A percentile compares a stretch with the other conserved stretches of the same genome.
Evolutionary conservation across 139 green algal species (phyloP).

Genomic region (Mychonastes homosphaera): DNA sequence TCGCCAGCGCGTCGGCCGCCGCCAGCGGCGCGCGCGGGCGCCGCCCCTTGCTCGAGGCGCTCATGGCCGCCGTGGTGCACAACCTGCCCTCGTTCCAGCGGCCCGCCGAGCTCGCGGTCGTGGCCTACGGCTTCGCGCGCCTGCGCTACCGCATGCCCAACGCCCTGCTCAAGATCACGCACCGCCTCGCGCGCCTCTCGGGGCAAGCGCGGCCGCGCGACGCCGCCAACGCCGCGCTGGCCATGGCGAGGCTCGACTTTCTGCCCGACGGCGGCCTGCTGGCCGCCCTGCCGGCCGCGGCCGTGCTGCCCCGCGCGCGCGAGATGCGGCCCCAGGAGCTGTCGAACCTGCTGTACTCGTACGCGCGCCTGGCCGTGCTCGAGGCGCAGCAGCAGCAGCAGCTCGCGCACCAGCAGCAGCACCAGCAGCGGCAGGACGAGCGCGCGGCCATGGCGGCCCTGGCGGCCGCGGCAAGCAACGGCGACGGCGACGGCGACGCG

Average conservation of each 20-base stretch:
- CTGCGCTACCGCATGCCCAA: conserved; percentile 12
- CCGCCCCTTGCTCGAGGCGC: too few species aligned
- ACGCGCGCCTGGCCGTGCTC: conserved; percentile 14
- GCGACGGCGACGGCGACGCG: too few species aligned
- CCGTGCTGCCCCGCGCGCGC: background rate
- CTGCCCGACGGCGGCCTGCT: conserved; percentile 6
- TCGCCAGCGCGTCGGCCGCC: too few species aligned
- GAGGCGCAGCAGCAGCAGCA: too few species aligned
- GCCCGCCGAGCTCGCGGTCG: conserved; percentile 3
- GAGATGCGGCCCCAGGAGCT: conserved; percentile 19
- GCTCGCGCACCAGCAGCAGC: too few species aligned
- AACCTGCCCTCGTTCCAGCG: background rate
- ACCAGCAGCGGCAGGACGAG: too few species aligned
- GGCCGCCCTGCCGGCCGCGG: conserved; percentile 3
- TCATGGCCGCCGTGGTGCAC: too few species aligned
- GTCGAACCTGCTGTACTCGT: conserved; percentile 18
- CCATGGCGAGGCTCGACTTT: conserved; percentile 10
- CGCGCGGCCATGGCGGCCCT: too few species aligned
- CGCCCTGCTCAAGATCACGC: conserved; percentile 6
- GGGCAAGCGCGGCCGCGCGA: conserved; percentile 1
- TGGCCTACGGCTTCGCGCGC: conserved; percentile 12
- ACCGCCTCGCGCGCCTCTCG: background rate
- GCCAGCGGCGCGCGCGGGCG: too few species aligned
- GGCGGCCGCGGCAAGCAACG: too few species aligned
- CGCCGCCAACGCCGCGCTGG: conserved; percentile 12